Base-by-base conservation (phyloP, 148 eudicot genomes). In the Rhododendron vialii region DNA sequence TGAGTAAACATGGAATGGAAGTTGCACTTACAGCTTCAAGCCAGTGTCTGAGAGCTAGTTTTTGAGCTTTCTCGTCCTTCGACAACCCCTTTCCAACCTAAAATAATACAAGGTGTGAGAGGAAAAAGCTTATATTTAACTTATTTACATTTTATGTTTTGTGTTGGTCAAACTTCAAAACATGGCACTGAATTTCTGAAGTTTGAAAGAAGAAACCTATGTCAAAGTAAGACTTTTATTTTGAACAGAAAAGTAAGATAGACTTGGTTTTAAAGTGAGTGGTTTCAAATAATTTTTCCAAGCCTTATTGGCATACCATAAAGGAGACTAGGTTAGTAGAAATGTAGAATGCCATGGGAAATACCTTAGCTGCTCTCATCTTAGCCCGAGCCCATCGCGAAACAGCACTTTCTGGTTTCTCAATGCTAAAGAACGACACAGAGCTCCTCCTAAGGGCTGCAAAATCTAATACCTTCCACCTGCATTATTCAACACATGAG, bases 1-100 rank as follows among this genome's bases (percentile, higher is more conserved):
- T 67, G 15, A 67, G 35, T 3, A 38, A 41, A 26, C 61, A n/a
- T 43, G 28, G 26, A 83, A 11, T 0, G 61, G 45, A n/a, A 71
- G 28, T 63, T 74, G 47, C 38, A 85, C 91, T 89, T 84, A 89
- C 91, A 28, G 91, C 91, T 78, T 89, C 91, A 53, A 89, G 78
- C 91, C 91, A 89, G n/a, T 87, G 86, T 48, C 83, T 43, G 7
- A 87, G 35, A 61, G 88, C 86, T 53, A 89, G 84, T 26, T 81
- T 87, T 55, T 83, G 84, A 73, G 91, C 91, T 36, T 89, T 89
- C 50, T 85, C 84, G 74, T 89, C 86, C 89, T 89, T 87, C 8
- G 82, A 87, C 89, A 87, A 69, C 4, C 91, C 91, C 47, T 89
- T 89, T 53, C 87, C 91, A 28, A 89, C 86, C 91, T 89, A 73